phyloP scores from a whole-genome alignment of 176 grass and related monocot species.

The Poa pratensis region DNA sequence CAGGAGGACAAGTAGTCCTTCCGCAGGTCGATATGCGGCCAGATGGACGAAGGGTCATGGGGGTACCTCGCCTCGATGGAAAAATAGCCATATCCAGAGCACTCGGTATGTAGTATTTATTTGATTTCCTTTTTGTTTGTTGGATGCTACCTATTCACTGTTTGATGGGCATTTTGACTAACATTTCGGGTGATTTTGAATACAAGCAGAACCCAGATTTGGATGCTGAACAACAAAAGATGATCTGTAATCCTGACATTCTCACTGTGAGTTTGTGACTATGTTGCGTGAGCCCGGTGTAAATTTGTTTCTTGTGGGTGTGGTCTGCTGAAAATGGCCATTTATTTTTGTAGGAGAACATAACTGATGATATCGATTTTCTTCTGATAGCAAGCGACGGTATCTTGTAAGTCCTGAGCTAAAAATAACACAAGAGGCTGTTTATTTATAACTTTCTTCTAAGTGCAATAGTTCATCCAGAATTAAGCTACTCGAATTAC shows the following conservation, averaged over 20 bases:
- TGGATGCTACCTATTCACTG: slow-evolving; percentile 2
- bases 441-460: slow-evolving; percentile 1
- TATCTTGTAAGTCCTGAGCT: slow-evolving; percentile 47
- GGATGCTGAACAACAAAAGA: not conserved
- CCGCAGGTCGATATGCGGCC: not conserved
- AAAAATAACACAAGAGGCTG: not conserved
- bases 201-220: slow-evolving; percentile 21
- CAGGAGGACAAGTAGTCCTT: slow-evolving; percentile 11
- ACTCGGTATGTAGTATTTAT: slow-evolving; percentile 2
- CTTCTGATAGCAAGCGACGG: slow-evolving; percentile 50
- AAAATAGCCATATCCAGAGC: not conserved
- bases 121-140: slow-evolving; percentile 20
- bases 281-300: slow-evolving; percentile 1
- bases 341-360: slow-evolving; percentile 34
- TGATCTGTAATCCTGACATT: slow-evolving; percentile 37
- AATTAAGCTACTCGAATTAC: not conserved
- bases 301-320: not conserved
- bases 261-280: slow-evolving; percentile 21
- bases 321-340: slow-evolving; percentile 20
- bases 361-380: slow-evolving; percentile 42
- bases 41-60: too few relatives aligned
- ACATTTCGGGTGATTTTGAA: slow-evolving; percentile 26
- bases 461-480: not conserved
- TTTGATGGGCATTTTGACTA: not conserved
- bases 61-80: not conserved